These are phyloP conservation scores for Centrapalus pauciflorus DNA, from an alignment of 129 eudicot species.

Conservation along the genomic window DNA sequence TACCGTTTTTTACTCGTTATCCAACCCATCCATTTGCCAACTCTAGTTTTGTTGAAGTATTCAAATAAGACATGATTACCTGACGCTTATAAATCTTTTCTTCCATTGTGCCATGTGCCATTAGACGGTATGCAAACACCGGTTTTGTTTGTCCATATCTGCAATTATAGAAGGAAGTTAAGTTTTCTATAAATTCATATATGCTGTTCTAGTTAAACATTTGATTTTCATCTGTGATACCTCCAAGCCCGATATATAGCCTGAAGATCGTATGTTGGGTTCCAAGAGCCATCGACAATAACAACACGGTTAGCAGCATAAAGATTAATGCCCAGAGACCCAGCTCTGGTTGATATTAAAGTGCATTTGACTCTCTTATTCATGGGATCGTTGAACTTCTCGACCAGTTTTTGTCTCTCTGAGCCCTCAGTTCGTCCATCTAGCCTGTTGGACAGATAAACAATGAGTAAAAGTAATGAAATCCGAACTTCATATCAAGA, in stretches of 20 bases:
- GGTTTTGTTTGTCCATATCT: conserved; percentile 98
- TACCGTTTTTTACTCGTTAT: too few relatives aligned
- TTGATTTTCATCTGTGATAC: conserved; percentile 28
- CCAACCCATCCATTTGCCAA: too few relatives aligned
- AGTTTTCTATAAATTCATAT: not conserved
- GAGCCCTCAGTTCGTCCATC: conserved; percentile 88
- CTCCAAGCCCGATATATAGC: conserved; percentile 98
- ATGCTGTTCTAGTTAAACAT: not conserved
- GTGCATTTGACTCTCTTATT: conserved; percentile 89
- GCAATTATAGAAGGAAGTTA: conserved; percentile 12
- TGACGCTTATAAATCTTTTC: conserved; percentile 97
- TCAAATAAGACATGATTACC: conserved; percentile 50
- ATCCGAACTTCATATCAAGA: not conserved
- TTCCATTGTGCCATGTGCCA: conserved; percentile 98
- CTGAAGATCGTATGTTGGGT: conserved; percentile 97
- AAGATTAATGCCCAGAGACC: conserved; percentile 93
- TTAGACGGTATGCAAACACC: conserved; percentile 87
- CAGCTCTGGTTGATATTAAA: conserved; percentile 91
- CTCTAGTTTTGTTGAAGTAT: too few relatives aligned
- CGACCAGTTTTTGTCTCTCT: conserved; percentile 91
- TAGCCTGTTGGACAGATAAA: conserved; percentile 43
- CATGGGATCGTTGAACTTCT: conserved; percentile 65
- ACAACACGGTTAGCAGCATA: conserved; percentile 96
- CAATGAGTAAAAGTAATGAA: not conserved
- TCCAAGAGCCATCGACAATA: conserved; percentile 98